Conservation (phyloP, 1,284 basidiomycete genomes). For the Takashimella koratensis region DNA sequence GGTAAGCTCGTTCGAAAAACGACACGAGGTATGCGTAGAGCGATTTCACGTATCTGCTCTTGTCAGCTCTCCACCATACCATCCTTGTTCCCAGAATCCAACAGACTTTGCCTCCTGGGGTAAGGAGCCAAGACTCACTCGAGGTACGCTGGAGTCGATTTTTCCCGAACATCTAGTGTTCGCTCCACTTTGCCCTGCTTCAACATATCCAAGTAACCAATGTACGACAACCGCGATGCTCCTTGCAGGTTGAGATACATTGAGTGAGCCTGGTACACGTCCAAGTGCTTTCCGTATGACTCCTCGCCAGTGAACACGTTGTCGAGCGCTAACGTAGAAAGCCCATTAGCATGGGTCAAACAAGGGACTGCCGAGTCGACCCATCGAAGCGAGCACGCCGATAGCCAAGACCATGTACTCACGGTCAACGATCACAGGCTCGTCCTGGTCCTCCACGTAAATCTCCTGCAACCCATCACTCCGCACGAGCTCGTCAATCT, state of each 20-base stretch:
- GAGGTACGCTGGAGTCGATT: conserved; percentile 71
- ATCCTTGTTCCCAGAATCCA: too few species aligned
- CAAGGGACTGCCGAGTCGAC: conserved; percentile 4
- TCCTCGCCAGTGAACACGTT: conserved; percentile 94
- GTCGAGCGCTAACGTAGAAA: conserved; percentile 62
- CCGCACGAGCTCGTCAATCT: conserved; percentile 66
- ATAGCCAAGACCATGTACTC: too few species aligned
- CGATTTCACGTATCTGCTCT: conserved; percentile 73
- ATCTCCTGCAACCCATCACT: conserved; percentile 44
- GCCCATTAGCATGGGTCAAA: conserved; percentile 17
- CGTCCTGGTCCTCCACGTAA: conserved; percentile 62
- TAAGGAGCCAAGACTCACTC: conserved; percentile 62
- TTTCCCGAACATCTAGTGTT: conserved; percentile 69
- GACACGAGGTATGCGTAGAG: conserved; percentile 80
- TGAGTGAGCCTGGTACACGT: conserved; percentile 83
- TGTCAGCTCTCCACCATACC: too few species aligned
- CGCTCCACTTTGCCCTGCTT: conserved; percentile 50
- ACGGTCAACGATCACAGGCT: conserved; percentile 58
- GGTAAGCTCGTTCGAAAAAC: conserved; percentile 82
- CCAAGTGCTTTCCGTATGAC: conserved; percentile 87
- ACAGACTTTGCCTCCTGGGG: too few species aligned
- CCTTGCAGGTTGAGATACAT: conserved; percentile 86
- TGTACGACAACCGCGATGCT: conserved; percentile 73
- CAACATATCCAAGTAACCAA: conserved; percentile 86
- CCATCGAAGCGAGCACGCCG: too few species aligned